Evolutionary conservation across 192 early-diverging fungal genomes (phyloP).

Genomic region (Backusella westeae): DNA sequence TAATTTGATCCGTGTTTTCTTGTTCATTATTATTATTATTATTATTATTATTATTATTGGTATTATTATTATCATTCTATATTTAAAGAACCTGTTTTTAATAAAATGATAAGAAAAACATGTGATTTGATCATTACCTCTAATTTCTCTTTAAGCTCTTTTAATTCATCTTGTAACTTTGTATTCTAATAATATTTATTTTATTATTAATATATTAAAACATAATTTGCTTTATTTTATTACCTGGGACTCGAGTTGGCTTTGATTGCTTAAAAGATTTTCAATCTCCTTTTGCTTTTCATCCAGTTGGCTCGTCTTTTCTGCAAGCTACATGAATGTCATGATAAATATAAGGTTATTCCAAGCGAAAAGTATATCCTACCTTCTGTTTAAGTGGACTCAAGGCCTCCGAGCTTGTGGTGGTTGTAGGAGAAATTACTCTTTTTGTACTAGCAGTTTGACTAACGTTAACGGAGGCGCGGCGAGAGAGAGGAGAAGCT

Average conservation of each 20-base stretch:
- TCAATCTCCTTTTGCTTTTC: conserved; percentile 14
- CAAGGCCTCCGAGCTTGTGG: neutral
- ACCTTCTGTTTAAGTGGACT: neutral
- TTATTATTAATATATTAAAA: neutral
- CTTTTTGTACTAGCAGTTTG: neutral
- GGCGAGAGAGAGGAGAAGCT: neutral
- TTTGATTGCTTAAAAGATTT: conserved; percentile 1
- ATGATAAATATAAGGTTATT: neutral
- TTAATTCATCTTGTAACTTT: neutral
- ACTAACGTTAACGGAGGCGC: neutral
- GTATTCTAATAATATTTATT: neutral
- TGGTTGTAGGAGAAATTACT: neutral
- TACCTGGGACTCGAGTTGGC: neutral
- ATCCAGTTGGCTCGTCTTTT: neutral
- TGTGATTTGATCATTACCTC: neutral
- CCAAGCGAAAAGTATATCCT: neutral
- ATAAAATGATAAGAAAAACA: neutral
- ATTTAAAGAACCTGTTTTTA: neutral
- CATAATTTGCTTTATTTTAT: neutral
- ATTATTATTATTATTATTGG: neutral
- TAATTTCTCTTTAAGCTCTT: neutral
- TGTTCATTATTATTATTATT: neutral
- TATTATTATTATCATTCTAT: neutral
- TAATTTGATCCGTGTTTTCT: neutral
- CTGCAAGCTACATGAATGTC: neutral